Evolutionary conservation across 345 rosid species (phyloP).

Genomic region (Eucalyptus tenuipes): DNA sequence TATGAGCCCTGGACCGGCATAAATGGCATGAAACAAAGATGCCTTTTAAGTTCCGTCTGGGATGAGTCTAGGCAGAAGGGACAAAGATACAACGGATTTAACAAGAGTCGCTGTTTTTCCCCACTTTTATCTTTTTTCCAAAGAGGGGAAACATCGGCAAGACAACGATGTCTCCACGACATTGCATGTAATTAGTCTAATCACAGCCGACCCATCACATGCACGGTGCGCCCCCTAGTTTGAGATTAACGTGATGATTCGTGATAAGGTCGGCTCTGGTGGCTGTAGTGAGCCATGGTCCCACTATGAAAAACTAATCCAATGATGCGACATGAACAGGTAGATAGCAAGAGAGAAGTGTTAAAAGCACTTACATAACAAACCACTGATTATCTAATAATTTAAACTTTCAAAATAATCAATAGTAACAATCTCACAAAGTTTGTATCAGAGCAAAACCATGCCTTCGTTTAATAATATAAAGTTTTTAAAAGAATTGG

Average conservation of each 20-base stretch:
- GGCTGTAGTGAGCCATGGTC: background rate
- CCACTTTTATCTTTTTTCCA: background rate
- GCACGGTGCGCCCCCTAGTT: background rate
- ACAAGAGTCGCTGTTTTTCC: background rate
- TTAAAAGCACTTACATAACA: background rate
- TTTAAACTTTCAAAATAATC: too few species aligned
- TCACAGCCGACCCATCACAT: background rate
- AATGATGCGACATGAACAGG: background rate
- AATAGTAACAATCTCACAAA: background rate
- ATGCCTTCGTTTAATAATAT: too few species aligned
- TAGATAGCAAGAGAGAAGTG: background rate
- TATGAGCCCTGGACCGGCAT: background rate
- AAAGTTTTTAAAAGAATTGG: rapidly evolving
- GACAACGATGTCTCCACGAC: background rate
- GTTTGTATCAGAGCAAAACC: too few species aligned
- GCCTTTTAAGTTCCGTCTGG: background rate
- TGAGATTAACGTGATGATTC: background rate
- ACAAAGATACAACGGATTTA: background rate
- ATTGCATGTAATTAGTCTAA: background rate
- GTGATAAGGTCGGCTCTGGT: background rate
- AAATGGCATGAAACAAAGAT: background rate
- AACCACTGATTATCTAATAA: background rate
- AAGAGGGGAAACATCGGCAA: background rate
- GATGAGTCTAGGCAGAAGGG: background rate
- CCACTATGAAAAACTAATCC: background rate